Conservation (phyloP, 2,329 filamentous ascomycete genomes). For the Ilyonectria robusta region DNA sequence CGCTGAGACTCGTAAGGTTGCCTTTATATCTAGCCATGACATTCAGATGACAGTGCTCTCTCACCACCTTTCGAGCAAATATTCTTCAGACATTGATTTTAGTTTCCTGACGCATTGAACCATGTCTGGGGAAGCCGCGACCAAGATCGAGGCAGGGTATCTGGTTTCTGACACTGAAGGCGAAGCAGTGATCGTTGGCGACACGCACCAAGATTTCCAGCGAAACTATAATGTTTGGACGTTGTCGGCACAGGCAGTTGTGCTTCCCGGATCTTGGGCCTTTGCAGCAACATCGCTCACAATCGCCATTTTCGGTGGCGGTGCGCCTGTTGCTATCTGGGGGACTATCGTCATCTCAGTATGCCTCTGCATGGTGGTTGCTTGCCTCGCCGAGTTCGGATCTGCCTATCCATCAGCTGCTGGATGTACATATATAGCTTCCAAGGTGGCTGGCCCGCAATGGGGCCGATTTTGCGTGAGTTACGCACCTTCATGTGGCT, state of each 20-base stretch:
- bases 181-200: too few species aligned
- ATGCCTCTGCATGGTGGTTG: not conserved
- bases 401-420: not conserved
- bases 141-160: too few species aligned
- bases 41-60: too few species aligned
- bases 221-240: not conserved
- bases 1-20: too few species aligned
- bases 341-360: not conserved
- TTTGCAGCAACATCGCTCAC: not conserved
- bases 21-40: too few species aligned
- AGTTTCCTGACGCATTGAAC: too few species aligned
- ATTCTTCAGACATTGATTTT: too few species aligned
- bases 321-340: not conserved
- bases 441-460: not conserved
- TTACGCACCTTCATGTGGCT: not conserved
- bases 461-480: not conserved
- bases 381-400: not conserved
- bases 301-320: not conserved
- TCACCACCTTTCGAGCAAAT: too few species aligned
- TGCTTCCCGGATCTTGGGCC: not conserved
- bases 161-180: too few species aligned
- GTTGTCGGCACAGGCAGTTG: not conserved
- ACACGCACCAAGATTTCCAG: not conserved
- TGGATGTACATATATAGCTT: not conserved
- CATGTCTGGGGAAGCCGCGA: too few species aligned